phyloP scores from a whole-genome alignment of 2,329 filamentous ascomycete species.

The Exophiala mesophila region DNA sequence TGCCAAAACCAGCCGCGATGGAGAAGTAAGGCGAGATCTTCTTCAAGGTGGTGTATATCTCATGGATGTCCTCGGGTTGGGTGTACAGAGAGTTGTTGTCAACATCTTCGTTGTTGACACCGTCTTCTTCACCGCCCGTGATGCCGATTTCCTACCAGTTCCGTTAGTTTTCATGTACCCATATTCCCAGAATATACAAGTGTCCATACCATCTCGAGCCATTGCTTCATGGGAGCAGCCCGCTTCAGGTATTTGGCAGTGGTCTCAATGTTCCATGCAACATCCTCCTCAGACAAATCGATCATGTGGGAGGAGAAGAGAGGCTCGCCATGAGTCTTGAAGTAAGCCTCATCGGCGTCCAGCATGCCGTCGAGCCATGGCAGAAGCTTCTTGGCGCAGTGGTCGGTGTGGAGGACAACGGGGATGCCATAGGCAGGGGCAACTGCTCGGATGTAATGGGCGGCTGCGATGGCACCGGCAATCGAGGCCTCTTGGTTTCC shows the following conservation, averaged over 20 bases:
- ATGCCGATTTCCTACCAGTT: slow-evolving; percentile 69
- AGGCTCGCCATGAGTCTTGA: slow-evolving; percentile 87
- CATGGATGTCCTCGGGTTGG: slow-evolving; percentile 91
- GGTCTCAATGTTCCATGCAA: slow-evolving; percentile 86
- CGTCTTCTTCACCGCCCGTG: slow-evolving; percentile 95
- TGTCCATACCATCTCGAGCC: slow-evolving; percentile 86
- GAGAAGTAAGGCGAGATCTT: slow-evolving; percentile 94
- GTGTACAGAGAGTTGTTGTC: slow-evolving; percentile 98
- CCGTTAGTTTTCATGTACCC: slow-evolving; percentile 8
- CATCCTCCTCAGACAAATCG: slow-evolving; percentile 86
- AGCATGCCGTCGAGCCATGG: slow-evolving; percentile 97
- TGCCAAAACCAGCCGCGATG: slow-evolving; percentile 96
- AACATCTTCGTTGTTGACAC: slow-evolving; percentile 96
- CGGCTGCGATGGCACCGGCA: slow-evolving; percentile 78
- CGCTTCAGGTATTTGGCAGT: slow-evolving; percentile 92
- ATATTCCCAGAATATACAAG: neutral
- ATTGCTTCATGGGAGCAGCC: slow-evolving; percentile 94
- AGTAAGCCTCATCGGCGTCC: slow-evolving; percentile 88
- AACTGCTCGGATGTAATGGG: slow-evolving; percentile 87
- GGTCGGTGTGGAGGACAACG: slow-evolving; percentile 92
- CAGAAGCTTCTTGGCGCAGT: slow-evolving; percentile 99
- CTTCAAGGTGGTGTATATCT: slow-evolving; percentile 80
- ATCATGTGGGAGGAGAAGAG: slow-evolving; percentile 99
- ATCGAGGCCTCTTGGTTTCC: slow-evolving; percentile 82
- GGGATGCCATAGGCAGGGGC: slow-evolving; percentile 84